phyloP scores from a whole-genome alignment of 129 eudicot genomes.

The Sambucus nigra region DNA sequence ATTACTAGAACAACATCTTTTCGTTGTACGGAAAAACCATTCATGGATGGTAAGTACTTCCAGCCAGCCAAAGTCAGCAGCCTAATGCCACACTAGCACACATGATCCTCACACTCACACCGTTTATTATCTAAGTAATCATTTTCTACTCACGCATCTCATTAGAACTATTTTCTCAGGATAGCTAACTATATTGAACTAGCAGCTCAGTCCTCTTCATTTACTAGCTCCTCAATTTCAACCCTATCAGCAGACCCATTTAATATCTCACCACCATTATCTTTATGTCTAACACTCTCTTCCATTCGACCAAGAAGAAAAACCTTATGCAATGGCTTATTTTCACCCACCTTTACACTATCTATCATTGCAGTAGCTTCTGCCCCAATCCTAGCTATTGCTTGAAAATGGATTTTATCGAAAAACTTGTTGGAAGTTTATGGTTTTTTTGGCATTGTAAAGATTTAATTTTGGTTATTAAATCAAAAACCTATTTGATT shows the following conservation, averaged over 20 bases:
- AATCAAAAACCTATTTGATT: too few relatives aligned
- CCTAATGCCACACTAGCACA: conserved; percentile 80
- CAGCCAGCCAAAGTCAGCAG: conserved; percentile 59
- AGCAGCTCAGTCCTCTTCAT: conserved; percentile 16
- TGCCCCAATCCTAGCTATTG: conserved; percentile 90
- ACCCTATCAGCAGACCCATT: conserved; percentile 14
- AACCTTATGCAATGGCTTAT: conserved; percentile 78
- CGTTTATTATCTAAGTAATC: conserved; percentile 66
- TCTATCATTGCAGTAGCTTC: conserved; percentile 95
- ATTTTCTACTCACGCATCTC: conserved; percentile 47
- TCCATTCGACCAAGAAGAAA: conserved; percentile 58
- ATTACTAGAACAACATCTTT: conserved; percentile 39
- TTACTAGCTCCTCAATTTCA: conserved; percentile 20
- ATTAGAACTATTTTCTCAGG: conserved; percentile 20
- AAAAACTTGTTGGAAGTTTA: too few relatives aligned
- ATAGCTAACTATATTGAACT: conserved; percentile 8
- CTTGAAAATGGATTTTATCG: too few relatives aligned
- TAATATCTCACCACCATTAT: conserved; percentile 19
- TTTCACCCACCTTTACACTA: conserved; percentile 56
- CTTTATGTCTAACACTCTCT: conserved; percentile 36
- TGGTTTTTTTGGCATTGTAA: too few relatives aligned
- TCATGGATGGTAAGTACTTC: conserved; percentile 45
- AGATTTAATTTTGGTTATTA: too few relatives aligned
- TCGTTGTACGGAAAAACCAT: conserved; percentile 17
- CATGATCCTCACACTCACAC: conserved; percentile 75